Evolutionary conservation across 2,329 filamentous ascomycete species (phyloP), one percentile per base, ranked within the genome.

Genomic region (Penicillium hordei): DNA sequence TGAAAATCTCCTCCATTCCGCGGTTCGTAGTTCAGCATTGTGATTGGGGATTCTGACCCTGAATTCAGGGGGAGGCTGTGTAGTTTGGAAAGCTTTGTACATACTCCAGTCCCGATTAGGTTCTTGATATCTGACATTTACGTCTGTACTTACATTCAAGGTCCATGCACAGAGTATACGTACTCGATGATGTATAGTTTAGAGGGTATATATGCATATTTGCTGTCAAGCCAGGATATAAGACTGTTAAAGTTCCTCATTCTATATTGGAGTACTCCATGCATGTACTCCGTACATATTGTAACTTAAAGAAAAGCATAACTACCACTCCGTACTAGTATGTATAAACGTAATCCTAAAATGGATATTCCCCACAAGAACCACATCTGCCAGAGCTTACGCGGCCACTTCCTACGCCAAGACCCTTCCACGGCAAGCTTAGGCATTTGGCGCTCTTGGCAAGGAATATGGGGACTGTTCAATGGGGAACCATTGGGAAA

Each of bases 11-110:
- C 58, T 58, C 57, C 62, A 65, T 65, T 63, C 60, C 53, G 52
- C 43, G 57, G 54, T 62, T 46, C 49, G 23, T n/a, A 51, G 19
- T 8, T 44, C 29, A 31, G 29, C 8, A 15, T 6, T 19, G 34
- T 54, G 52, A 49, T 57, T 60, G 50, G 55, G 45, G 48, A 46
- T 51, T 55, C 33, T 51, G 23, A 33, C 39, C 33, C 52, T 55
- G 51, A 49, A 60, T 62, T 66, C 62, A 67, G 65, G 65, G 65
- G 65, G 65, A 66, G 65, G 65, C 65, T 66, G 65, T 67, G 65
- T 65, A 55, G 52, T 19, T 40, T 51, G 19, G 29, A 53, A 39
- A 53, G 40, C 27, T 34, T 51, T 54, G 48, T 31, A 59, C 50
- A 42, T 52, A 44, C 42, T 55, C 45, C 38, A 52, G 23, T 50